Evolutionary conservation across 2,329 filamentous ascomycete genomes (phyloP).

Genomic region (Alternaria arborescens): DNA sequence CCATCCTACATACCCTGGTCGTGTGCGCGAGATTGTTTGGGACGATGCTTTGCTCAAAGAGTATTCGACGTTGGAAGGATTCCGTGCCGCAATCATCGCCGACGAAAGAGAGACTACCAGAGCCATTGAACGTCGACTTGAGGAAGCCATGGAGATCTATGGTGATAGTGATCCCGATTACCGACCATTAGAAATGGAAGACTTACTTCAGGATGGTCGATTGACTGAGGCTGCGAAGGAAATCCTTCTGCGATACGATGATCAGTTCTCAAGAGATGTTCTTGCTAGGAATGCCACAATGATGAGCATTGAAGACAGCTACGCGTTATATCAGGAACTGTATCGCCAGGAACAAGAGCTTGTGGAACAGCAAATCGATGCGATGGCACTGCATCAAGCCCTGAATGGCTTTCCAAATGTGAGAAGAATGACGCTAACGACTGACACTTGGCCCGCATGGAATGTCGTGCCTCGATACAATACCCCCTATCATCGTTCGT

Average conservation of each 20-base stretch:
- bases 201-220: constrained; percentile 20
- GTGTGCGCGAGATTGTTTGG: constrained; percentile 54
- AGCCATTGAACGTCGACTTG: constrained; percentile 20
- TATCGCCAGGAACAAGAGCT: constrained; percentile 46
- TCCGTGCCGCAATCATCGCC: constrained; percentile 14
- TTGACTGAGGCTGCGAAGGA: constrained; percentile 29
- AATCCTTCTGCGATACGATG: constrained; percentile 23
- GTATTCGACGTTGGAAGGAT: constrained; percentile 24
- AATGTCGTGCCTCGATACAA: constrained; percentile 51
- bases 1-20: constrained; percentile 44
- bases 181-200: constrained; percentile 17
- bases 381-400: constrained; percentile 45
- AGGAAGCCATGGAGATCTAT: constrained; percentile 14
- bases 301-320: constrained; percentile 37
- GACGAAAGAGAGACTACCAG: constrained; percentile 28
- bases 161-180: constrained; percentile 13
- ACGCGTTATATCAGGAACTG: constrained; percentile 44
- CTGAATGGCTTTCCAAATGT: constrained; percentile 50
- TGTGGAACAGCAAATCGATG: constrained; percentile 38
- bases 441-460: constrained; percentile 50
- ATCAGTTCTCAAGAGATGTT: constrained; percentile 22
- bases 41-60: constrained; percentile 47
- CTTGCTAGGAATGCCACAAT: constrained; percentile 24
- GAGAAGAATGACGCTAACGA: constrained; percentile 52
- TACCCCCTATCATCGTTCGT: constrained; percentile 55